Evolutionary conservation across 768 basidiomycete species (phyloP).

Genomic region (Boletus edulis): DNA sequence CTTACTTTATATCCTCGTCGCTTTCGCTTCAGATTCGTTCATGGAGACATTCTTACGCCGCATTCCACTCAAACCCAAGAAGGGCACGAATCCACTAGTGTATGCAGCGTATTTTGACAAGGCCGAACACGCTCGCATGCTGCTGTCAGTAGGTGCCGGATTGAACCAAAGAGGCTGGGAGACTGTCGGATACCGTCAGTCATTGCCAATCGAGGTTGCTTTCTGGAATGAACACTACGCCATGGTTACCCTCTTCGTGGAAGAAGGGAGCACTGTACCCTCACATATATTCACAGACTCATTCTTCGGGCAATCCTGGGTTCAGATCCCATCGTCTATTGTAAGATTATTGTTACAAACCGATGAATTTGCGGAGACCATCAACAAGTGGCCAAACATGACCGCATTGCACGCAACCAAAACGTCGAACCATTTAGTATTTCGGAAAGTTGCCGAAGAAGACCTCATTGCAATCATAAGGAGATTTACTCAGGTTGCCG

Average conservation of each 20-base stretch:
- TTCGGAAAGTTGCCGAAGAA: background rate
- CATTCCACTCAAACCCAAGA: background rate
- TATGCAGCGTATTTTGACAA: constrained; percentile 4
- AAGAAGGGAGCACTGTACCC: background rate
- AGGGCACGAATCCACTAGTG: constrained; percentile 3
- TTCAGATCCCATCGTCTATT: background rate
- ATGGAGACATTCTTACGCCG: background rate
- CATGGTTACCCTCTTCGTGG: background rate
- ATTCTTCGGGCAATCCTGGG: background rate
- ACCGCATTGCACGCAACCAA: background rate
- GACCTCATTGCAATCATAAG: background rate
- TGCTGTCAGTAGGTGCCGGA: background rate
- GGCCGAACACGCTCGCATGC: background rate
- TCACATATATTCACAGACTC: background rate
- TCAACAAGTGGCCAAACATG: background rate
- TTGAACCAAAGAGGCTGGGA: background rate
- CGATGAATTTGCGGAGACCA: background rate
- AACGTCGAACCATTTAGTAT: background rate
- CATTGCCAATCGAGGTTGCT: background rate
- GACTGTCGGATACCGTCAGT: background rate
- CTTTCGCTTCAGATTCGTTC: background rate
- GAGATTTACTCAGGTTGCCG: background rate
- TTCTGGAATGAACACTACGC: background rate
- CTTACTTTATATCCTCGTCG: background rate
- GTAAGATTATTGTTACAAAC: background rate